Percentiles rank a stretch among this genome's conserved stretches.
Evolutionary conservation across 116 monocot species (phyloP).

Genomic region (Papilionanthe hybrid): DNA sequence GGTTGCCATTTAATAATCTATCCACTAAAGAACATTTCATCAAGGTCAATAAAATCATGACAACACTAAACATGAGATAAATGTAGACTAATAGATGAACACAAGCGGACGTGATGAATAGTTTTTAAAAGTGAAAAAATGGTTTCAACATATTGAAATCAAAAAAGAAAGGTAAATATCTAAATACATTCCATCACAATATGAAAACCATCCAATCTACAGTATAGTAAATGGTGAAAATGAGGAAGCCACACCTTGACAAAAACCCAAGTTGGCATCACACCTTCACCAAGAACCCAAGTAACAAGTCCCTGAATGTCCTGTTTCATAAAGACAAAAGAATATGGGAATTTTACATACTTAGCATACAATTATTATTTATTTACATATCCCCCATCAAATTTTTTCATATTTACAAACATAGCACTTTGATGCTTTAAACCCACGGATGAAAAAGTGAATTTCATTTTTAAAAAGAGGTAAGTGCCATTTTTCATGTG

Average conservation of each 20-base stretch:
- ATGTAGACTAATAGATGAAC: neutral
- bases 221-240: neutral
- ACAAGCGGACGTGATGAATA: neutral
- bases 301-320: conserved; percentile 10
- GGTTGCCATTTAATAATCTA: no score
- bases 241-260: neutral
- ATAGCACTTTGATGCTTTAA: no score
- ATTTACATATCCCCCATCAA: no score
- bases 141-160: neutral
- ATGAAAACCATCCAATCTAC: no score
- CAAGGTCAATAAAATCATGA: neutral
- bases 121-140: neutral
- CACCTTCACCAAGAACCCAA: conserved; percentile 12
- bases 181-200: no score
- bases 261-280: conserved; percentile 7
- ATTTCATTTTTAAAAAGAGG: no score
- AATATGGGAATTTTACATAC: no score
- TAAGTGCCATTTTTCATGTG: no score
- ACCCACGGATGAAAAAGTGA: no score
- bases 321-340: neutral
- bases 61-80: neutral
- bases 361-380: no score
- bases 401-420: no score
- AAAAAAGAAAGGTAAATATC: neutral
- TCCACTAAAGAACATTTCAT: no score